These are phyloP conservation scores for Penicillium ochrochloron DNA, from an alignment of 495 filamentous ascomycete species.

Conservation along the genomic window DNA sequence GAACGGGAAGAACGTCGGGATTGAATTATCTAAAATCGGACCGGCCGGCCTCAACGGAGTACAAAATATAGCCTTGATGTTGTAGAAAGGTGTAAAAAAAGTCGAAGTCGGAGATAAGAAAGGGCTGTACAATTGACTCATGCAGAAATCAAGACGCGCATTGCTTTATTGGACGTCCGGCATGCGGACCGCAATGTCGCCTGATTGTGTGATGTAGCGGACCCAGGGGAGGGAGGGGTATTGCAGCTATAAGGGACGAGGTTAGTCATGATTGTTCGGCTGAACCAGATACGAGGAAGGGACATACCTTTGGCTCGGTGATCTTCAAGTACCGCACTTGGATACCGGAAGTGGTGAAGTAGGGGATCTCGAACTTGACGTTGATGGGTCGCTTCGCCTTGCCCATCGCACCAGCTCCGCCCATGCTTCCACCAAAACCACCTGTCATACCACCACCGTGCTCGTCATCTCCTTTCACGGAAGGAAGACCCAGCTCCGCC, in stretches of 20 bases:
- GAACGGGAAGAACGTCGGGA: conserved; percentile 16
- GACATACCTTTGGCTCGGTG: conserved; percentile 94
- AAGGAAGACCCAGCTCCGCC: conserved; percentile 93
- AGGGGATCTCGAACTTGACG: conserved; percentile 99
- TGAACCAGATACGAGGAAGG: not conserved
- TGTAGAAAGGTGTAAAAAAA: conserved; percentile 15
- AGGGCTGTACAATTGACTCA: conserved; percentile 39
- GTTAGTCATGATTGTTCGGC: conserved; percentile 1
- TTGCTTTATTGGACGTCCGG: conserved; percentile 75
- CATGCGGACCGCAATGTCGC: conserved; percentile 90
- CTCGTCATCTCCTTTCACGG: conserved; percentile 95
- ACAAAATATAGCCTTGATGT: conserved; percentile 20
- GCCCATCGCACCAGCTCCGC: conserved; percentile 62
- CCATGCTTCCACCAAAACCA: conserved; percentile 96
- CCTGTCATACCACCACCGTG: conserved; percentile 95
- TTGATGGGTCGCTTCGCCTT: conserved; percentile 96
- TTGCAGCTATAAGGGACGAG: conserved; percentile 66
- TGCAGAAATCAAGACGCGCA: conserved; percentile 13
- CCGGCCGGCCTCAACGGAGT: conserved; percentile 38
- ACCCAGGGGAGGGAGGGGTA: conserved; percentile 99
- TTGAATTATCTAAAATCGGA: conserved; percentile 44
- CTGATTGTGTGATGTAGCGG: conserved; percentile 95
- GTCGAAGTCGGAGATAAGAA: conserved; percentile 19
- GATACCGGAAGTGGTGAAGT: conserved; percentile 98
- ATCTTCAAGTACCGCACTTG: conserved; percentile 99